These are phyloP conservation scores for Sphagnum tenellum DNA, from an alignment of 225 moss, liverwort and hornwort genomes.

Conservation along the genomic window DNA sequence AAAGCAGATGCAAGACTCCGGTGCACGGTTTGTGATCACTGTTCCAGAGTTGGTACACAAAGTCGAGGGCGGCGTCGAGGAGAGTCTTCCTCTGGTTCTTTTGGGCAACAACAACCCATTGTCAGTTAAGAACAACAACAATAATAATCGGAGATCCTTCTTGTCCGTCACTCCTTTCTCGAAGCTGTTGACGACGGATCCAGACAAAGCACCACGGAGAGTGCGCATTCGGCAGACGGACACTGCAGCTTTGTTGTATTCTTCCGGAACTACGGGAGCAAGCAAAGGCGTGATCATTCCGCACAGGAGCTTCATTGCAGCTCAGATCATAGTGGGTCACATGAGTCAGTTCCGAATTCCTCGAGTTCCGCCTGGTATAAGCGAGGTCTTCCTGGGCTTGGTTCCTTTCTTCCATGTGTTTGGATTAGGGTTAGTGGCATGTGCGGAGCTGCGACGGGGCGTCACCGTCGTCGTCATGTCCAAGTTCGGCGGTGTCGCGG, in stretches of 20 bases:
- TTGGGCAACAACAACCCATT: slow-evolving; percentile 16
- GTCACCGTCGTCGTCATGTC: slow-evolving; percentile 38
- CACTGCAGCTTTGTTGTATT: slow-evolving; percentile 46
- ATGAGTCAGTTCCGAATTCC: neutral
- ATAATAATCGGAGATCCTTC: neutral
- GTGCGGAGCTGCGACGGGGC: slow-evolving; percentile 21
- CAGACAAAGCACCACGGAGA: slow-evolving; percentile 14
- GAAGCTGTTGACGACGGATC: slow-evolving; percentile 34
- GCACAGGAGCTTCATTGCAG: slow-evolving; percentile 53
- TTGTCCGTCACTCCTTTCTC: slow-evolving; percentile 17
- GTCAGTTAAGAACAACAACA: neutral
- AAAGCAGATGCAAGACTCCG: slow-evolving; percentile 20
- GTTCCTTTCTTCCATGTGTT: slow-evolving; percentile 70
- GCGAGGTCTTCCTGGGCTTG: slow-evolving; percentile 12
- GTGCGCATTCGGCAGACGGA: slow-evolving; percentile 38
- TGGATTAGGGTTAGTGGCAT: slow-evolving; percentile 28
- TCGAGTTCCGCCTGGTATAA: neutral
- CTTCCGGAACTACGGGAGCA: slow-evolving; percentile 75
- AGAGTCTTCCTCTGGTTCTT: slow-evolving; percentile 35
- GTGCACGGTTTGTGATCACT: slow-evolving; percentile 32
- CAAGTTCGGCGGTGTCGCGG: slow-evolving; percentile 32
- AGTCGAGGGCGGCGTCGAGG: slow-evolving; percentile 4
- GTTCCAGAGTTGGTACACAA: slow-evolving; percentile 21
- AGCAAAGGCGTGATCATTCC: slow-evolving; percentile 71
- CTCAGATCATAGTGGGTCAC: slow-evolving; percentile 10